Conservation (phyloP, 2,329 filamentous ascomycete species). For the Cryphonectria carpinicola region DNA sequence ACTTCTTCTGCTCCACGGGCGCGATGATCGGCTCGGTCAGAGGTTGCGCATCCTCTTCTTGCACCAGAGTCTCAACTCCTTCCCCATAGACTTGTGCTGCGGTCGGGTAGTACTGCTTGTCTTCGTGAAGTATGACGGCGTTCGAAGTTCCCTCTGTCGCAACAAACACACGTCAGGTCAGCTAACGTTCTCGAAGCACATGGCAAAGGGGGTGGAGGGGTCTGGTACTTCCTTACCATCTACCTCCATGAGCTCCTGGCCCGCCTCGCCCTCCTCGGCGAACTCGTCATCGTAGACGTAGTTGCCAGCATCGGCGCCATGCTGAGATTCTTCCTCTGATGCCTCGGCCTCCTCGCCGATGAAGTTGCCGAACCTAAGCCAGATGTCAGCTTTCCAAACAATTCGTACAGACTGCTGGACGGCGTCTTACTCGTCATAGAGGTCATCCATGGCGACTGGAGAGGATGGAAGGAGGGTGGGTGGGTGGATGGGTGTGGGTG, state of each 20-base stretch:
- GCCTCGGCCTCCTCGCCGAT: slow-evolving; percentile 87
- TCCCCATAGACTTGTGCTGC: slow-evolving; percentile 92
- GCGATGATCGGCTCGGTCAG: slow-evolving; percentile 91
- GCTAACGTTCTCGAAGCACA: slow-evolving; percentile 10
- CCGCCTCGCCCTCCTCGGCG: slow-evolving; percentile 64
- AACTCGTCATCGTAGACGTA: slow-evolving; percentile 82
- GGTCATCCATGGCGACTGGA: slow-evolving; percentile 71
- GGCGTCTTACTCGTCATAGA: slow-evolving; percentile 83
- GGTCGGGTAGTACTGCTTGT: slow-evolving; percentile 99
- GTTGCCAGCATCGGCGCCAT: slow-evolving; percentile 72
- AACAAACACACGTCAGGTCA: slow-evolving; percentile 34
- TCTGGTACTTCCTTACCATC: slow-evolving; percentile 62
- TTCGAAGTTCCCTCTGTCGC: slow-evolving; percentile 80
- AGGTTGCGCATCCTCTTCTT: slow-evolving; percentile 96
- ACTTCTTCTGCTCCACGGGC: slow-evolving; percentile 93
- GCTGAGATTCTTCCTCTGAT: slow-evolving; percentile 84
- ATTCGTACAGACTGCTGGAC: not conserved
- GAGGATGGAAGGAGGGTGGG: slow-evolving; percentile 8
- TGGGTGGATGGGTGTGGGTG: not conserved
- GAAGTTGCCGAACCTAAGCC: slow-evolving; percentile 88
- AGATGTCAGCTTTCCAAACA: slow-evolving; percentile 29
- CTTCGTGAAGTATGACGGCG: slow-evolving; percentile 96
- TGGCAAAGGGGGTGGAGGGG: not conserved
- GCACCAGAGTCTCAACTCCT: slow-evolving; percentile 92
- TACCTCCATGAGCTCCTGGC: slow-evolving; percentile 91